Conservation (phyloP, 345 rosid genomes). For the Populus nigra region DNA sequence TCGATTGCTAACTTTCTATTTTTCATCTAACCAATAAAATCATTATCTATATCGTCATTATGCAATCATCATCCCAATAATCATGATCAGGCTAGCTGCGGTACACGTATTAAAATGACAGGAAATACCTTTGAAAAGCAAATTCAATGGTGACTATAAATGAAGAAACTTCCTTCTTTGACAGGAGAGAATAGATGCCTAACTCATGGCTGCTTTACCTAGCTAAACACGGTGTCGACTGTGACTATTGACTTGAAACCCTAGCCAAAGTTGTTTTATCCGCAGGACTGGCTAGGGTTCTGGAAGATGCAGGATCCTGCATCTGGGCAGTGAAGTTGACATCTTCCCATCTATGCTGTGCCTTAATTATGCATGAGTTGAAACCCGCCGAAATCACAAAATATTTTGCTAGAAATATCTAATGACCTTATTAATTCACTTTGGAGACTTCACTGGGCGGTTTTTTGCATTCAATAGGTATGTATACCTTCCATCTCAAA, state of each 20-base stretch:
- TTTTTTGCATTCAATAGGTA: neutral
- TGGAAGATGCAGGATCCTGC: slow-evolving; percentile 12
- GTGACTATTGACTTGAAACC: slow-evolving; percentile 38
- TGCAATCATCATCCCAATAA: neutral
- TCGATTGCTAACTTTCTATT: neutral
- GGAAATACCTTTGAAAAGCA: neutral
- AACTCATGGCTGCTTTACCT: slow-evolving; percentile 37
- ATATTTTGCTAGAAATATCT: slow-evolving; percentile 11
- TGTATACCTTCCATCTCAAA: neutral
- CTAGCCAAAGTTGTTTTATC: slow-evolving; percentile 31
- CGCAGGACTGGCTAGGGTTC: slow-evolving; percentile 17
- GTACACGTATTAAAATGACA: neutral
- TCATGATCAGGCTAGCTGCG: neutral
- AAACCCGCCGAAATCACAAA: slow-evolving; percentile 23
- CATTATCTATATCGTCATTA: neutral
- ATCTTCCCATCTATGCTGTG: slow-evolving; percentile 6
- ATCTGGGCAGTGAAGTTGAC: slow-evolving; percentile 11
- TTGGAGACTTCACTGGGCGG: neutral
- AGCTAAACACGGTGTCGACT: slow-evolving; percentile 19
- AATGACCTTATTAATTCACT: neutral
- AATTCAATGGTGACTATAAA: neutral
- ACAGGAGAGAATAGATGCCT: slow-evolving; percentile 31
- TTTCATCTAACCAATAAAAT: slow-evolving; percentile 1
- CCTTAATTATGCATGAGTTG: slow-evolving; percentile 14
- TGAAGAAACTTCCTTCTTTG: slow-evolving; percentile 21